Conservation (phyloP, 495 filamentous ascomycete species). For the Penicillium egyptiacum region DNA sequence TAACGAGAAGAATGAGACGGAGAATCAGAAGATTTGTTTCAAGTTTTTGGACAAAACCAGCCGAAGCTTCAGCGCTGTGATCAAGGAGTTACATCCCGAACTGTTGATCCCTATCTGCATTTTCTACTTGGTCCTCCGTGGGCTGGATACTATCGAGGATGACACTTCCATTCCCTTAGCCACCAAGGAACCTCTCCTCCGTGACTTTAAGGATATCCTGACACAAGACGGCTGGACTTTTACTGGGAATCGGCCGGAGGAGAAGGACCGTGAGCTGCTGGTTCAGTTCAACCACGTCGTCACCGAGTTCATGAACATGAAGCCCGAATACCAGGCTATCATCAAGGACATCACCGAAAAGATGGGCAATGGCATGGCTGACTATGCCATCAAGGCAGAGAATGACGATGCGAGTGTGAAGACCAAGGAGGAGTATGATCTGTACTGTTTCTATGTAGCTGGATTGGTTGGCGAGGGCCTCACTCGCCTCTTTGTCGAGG, state of each 20-base stretch:
- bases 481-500: constrained; percentile 88
- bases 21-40: constrained; percentile 77
- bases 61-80: constrained; percentile 89
- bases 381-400: constrained; percentile 82
- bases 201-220: constrained; percentile 74
- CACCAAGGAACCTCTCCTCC: constrained; percentile 82
- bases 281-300: constrained; percentile 89
- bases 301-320: constrained; percentile 84
- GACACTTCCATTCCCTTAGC: constrained; percentile 86
- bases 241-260: constrained; percentile 78
- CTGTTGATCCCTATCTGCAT: constrained; percentile 83
- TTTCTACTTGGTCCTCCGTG: constrained; percentile 92
- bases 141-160: constrained; percentile 95
- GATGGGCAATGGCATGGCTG: constrained; percentile 99
- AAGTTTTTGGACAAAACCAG: constrained; percentile 83
- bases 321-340: constrained; percentile 77
- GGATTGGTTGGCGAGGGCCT: constrained; percentile 92
- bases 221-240: constrained; percentile 89
- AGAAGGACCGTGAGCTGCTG: constrained; percentile 90
- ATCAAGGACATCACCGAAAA: constrained; percentile 92
- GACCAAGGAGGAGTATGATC: constrained; percentile 84
- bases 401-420: constrained; percentile 74
- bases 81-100: constrained; percentile 92
- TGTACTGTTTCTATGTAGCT: constrained; percentile 98
- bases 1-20: constrained; percentile 68